phyloP scores from a whole-genome alignment of 305 asterid species.

The Nicotiana rustica region DNA sequence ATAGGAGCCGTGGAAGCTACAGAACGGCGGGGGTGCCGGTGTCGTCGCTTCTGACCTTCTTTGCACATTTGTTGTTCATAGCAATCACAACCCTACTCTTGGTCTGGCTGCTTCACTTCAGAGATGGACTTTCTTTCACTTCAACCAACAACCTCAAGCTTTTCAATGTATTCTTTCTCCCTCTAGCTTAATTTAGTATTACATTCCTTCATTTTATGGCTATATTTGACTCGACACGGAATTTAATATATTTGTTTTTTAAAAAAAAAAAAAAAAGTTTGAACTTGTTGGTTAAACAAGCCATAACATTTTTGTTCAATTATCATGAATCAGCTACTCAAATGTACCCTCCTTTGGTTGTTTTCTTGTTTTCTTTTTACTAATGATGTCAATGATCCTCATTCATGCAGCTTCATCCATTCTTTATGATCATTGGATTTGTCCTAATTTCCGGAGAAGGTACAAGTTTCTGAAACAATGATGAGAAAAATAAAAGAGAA shows the following conservation, averaged over 20 bases:
- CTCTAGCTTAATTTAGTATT: not conserved
- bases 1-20: conserved; percentile 23
- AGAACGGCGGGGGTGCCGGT: not conserved
- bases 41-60: conserved; percentile 15
- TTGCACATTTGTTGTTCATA: conserved; percentile 29
- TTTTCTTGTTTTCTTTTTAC: not conserved
- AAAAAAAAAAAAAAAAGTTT: too few relatives aligned
- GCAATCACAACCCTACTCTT: conserved; percentile 29
- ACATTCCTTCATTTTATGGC: not conserved
- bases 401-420: conserved; percentile 34
- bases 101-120: conserved; percentile 21
- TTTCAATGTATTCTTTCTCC: not conserved
- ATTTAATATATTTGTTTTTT: too few relatives aligned
- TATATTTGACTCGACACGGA: not conserved
- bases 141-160: conserved; percentile 20
- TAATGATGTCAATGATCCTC: not conserved
- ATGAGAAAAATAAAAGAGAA: not conserved
- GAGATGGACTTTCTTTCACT: conserved; percentile 34
- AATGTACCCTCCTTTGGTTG: too few relatives aligned
- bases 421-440: conserved; percentile 35
- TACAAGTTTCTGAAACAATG: not conserved
- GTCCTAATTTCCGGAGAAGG: conserved; percentile 35
- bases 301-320: too few relatives aligned
- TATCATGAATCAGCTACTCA: too few relatives aligned
- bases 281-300: too few relatives aligned